Percentiles rank a stretch among this genome's conserved stretches.
These are phyloP conservation scores for Leccinum barrowsii DNA, from an alignment of 768 basidiomycete species.

Conservation along the genomic window DNA sequence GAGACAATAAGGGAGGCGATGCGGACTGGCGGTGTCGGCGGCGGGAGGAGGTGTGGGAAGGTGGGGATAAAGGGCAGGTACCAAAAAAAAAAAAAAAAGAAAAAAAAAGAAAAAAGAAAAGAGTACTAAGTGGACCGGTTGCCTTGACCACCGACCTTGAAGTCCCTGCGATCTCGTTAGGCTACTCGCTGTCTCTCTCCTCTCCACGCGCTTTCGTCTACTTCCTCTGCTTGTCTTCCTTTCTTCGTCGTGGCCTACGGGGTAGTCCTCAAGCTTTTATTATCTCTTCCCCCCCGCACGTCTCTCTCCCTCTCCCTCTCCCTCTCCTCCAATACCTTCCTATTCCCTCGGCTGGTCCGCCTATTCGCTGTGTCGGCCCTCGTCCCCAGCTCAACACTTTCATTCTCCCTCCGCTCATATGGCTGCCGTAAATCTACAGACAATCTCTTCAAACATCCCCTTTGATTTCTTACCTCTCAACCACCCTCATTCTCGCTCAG, in stretches of 20 bases:
- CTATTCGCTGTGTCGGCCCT: constrained; percentile 29
- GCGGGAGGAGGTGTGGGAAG: constrained; percentile 10
- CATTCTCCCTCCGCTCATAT: constrained; percentile 40
- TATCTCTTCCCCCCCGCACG: constrained; percentile 1
- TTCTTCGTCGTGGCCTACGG: constrained; percentile 25
- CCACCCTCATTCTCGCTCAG: constrained; percentile 70
- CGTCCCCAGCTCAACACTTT: constrained; percentile 35
- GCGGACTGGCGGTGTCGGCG: too few relatives aligned
- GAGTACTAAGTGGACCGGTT: constrained; percentile 29
- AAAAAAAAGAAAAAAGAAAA: neutral
- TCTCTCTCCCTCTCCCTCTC: neutral
- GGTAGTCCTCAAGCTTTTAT: constrained; percentile 16
- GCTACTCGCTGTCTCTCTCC: constrained; percentile 9
- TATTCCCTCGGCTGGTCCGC: constrained; percentile 57
- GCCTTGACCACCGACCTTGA: constrained; percentile 51
- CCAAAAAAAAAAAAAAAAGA: neutral
- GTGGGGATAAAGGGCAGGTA: constrained; percentile 21
- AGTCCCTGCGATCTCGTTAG: constrained; percentile 33
- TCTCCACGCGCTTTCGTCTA: constrained; percentile 20
- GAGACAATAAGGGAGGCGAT: too few relatives aligned
- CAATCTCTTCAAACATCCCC: constrained; percentile 62
- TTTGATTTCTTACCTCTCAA: constrained; percentile 68
- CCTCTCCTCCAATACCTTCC: neutral
- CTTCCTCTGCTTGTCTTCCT: constrained; percentile 8
- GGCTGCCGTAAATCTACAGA: constrained; percentile 74